Percentiles rank a stretch among this genome's conserved stretches.
Evolutionary conservation across 1,284 basidiomycete species (phyloP).

Genomic region (Naganishia albida): DNA sequence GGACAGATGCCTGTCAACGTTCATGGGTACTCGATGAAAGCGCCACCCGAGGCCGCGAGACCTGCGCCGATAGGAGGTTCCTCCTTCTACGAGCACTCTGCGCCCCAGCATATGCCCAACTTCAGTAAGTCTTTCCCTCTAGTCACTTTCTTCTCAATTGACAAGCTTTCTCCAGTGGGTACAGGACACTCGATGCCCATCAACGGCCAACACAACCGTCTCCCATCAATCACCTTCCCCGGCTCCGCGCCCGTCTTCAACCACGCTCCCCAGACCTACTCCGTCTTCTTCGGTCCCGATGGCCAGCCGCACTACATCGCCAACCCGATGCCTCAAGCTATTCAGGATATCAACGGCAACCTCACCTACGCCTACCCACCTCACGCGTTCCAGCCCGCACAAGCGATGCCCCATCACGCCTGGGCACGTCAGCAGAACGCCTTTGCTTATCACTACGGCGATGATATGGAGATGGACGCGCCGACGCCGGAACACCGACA

Average conservation of each 20-base stretch:
- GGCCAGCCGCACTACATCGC: constrained; percentile 23
- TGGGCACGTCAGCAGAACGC: constrained; percentile 29
- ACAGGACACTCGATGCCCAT: neutral
- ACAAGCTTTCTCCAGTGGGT: neutral
- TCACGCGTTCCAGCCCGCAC: constrained; percentile 29
- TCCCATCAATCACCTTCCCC: constrained; percentile 10
- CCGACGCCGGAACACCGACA: constrained; percentile 23
- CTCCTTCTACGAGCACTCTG: neutral
- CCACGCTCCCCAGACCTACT: constrained; percentile 12
- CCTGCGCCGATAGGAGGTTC: neutral
- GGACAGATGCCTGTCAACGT: neutral
- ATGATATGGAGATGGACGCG: constrained; percentile 30
- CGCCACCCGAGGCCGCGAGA: neutral
- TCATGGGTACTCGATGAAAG: neutral
- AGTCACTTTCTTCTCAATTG: neutral
- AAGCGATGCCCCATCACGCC: constrained; percentile 13
- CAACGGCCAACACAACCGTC: constrained; percentile 12
- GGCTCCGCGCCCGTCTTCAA: constrained; percentile 1
- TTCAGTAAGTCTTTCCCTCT: neutral
- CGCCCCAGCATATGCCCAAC: neutral
- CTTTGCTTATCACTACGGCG: constrained; percentile 30
- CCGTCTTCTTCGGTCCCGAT: constrained; percentile 11
- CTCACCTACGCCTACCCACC: constrained; percentile 29
- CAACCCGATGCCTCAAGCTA: constrained; percentile 21
- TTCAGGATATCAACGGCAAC: constrained; percentile 24